Conservation (phyloP, 306 rosid species). For the Quercus agrifolia region DNA sequence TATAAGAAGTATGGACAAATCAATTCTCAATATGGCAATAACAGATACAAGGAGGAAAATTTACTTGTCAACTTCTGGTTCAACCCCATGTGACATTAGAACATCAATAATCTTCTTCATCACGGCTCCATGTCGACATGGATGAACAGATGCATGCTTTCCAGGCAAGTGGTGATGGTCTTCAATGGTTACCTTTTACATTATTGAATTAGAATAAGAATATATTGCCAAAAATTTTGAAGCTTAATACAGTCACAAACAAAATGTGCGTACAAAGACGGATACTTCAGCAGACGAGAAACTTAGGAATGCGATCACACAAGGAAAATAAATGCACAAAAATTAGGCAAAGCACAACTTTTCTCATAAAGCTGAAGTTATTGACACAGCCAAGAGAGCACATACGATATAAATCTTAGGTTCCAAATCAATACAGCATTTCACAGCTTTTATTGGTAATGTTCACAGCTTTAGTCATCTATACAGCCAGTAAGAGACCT, state of each 20-base stretch:
- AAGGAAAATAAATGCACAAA: too few species aligned
- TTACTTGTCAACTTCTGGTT: slow-evolving; percentile 97
- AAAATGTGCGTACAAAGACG: neutral
- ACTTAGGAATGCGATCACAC: neutral
- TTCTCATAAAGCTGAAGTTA: too few species aligned
- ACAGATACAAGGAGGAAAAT: neutral
- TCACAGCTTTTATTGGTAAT: too few species aligned
- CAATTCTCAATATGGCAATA: neutral
- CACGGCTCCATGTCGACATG: slow-evolving; percentile 94
- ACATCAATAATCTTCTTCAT: slow-evolving; percentile 97
- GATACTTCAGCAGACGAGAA: neutral
- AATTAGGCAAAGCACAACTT: too few species aligned
- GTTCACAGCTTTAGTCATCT: too few species aligned
- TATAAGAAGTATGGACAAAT: neutral
- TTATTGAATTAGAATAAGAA: neutral
- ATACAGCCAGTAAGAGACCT: too few species aligned
- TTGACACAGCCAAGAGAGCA: too few species aligned
- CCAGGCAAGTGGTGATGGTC: slow-evolving; percentile 94
- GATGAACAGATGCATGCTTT: slow-evolving; percentile 97
- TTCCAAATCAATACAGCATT: too few species aligned
- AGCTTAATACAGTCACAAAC: neutral
- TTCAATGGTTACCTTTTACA: slow-evolving; percentile 77
- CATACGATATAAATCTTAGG: too few species aligned
- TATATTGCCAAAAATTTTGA: neutral
- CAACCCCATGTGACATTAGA: slow-evolving; percentile 90